Evolutionary conservation across 495 filamentous ascomycete genomes (phyloP).

Genomic region (Penicillium angulare): DNA sequence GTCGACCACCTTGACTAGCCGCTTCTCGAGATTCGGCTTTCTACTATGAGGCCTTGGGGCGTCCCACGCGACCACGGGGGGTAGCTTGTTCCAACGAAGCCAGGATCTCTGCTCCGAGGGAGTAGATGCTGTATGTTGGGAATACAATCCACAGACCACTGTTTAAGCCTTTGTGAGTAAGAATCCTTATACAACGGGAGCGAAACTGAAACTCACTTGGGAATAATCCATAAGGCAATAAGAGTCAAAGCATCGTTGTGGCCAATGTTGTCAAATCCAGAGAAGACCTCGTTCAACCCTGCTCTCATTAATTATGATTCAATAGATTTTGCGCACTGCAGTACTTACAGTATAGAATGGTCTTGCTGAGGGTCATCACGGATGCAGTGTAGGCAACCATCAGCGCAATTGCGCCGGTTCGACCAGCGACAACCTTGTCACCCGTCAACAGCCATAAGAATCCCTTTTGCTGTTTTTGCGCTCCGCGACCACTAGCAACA

Average conservation of each 20-base stretch:
- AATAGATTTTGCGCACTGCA: background rate
- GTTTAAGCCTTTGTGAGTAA: background rate
- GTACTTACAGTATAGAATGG: slow-evolving; percentile 76
- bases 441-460: slow-evolving; percentile 44
- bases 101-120: slow-evolving; percentile 68
- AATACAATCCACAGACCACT: slow-evolving; percentile 80
- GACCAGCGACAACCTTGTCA: slow-evolving; percentile 55
- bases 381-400: slow-evolving; percentile 66
- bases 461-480: slow-evolving; percentile 33
- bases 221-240: slow-evolving; percentile 71
- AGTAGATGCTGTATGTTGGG: slow-evolving; percentile 67
- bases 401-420: slow-evolving; percentile 59
- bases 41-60: slow-evolving; percentile 33
- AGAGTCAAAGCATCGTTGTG: slow-evolving; percentile 63
- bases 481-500: slow-evolving; percentile 28
- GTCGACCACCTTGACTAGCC: background rate
- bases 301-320: slow-evolving; percentile 4
- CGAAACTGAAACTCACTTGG: slow-evolving; percentile 61
- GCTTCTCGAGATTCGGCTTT: background rate
- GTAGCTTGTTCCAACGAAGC: slow-evolving; percentile 56
- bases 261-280: slow-evolving; percentile 74
- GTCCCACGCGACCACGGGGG: slow-evolving; percentile 29
- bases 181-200: background rate
- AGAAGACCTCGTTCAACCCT: slow-evolving; percentile 79
- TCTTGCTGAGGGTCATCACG: slow-evolving; percentile 86